Evolutionary conservation across 2,329 filamentous ascomycete genomes (phyloP), one percentile per base, ranked within the genome.

Genomic region (Pseudogymnoascus sp.): DNA sequence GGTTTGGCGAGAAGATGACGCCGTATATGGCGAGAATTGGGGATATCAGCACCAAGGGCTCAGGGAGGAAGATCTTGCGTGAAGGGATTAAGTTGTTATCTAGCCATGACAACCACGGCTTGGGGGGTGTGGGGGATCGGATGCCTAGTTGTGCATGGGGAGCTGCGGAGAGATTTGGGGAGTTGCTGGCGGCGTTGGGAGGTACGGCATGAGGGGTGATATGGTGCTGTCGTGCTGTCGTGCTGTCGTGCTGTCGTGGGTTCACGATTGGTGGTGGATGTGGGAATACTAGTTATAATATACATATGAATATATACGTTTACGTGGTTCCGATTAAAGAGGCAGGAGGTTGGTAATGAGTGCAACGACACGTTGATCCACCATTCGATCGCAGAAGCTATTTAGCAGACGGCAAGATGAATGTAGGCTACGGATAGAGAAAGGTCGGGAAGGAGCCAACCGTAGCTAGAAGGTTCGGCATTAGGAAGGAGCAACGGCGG

Each of bases 21-120:
- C 59, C 39, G 3, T 63, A 62, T 38, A 66, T 66, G 63, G 60
- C 60, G 19, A 30, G 63, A 8, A 62, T 66, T 52, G 64, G 64
- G n/a, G 59, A 66, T 58, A 66, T 66, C 4, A 49, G 55, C 30
- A 30, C 33, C 19, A 52, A 36, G 28, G 63, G 42, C 7, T 23
- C 58, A 2, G 19, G 61, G 8, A 35, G 58, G 25, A 66, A 66
- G 59, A 62, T 66, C 19, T 8, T 66, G 19, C 45, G 59, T 14
- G 61, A 65, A 28, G 64, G 64, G 5, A 38, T 61, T 28, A 65
- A 59, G 39, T 38, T 62, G 39, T 61, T 61, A 14, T 61, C 28
- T n/a, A 52, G 39, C 19, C 60, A 61, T 28, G 49, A 52, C 8
- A 49, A 23, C 55, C 22, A 49, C 9, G 30, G 38, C 2, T 12